Evolutionary conservation across 23 red algal species (phyloP).

Genomic region (Gracilaria caudata): DNA sequence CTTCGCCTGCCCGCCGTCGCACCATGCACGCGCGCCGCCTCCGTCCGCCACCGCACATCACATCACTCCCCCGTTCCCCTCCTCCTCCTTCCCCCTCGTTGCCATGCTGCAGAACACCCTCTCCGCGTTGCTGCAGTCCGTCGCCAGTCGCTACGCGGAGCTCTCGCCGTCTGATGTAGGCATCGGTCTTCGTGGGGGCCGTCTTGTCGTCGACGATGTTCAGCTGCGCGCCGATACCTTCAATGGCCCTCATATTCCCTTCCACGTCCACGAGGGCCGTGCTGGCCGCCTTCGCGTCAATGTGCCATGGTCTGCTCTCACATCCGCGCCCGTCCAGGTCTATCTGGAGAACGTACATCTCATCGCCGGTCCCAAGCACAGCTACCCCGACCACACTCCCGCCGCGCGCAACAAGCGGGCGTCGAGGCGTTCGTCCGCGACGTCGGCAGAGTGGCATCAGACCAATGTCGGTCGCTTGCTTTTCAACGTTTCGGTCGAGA

Average conservation of each 20-base stretch:
- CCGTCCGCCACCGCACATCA: not conserved
- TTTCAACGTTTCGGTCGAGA: constrained; percentile 61
- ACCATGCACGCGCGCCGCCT: not conserved
- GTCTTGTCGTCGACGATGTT: constrained; percentile 72
- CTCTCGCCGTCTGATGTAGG: constrained; percentile 67
- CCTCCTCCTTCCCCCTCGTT: not conserved
- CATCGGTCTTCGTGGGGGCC: constrained; percentile 74
- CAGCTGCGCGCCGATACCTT: constrained; percentile 64
- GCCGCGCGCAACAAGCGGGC: not conserved
- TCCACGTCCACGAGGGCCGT: constrained; percentile 58
- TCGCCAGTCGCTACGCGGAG: constrained; percentile 68
- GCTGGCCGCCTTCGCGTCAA: constrained; percentile 72
- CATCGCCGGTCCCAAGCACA: constrained; percentile 61
- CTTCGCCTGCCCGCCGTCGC: constrained; percentile 5
- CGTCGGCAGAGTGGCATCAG: constrained; percentile 44
- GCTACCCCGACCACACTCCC: not conserved
- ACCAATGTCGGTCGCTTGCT: constrained; percentile 62
- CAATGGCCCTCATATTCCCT: constrained; percentile 37
- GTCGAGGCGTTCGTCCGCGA: not conserved
- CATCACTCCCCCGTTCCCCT: not conserved
- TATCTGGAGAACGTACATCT: constrained; percentile 75
- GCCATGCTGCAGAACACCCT: constrained; percentile 74
- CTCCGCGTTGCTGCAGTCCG: constrained; percentile 61
- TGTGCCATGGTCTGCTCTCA: constrained; percentile 76
- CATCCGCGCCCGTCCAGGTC: constrained; percentile 49